Evolutionary conservation across 2,329 filamentous ascomycete species (phyloP).

Genomic region (Intubia oerlemansii): DNA sequence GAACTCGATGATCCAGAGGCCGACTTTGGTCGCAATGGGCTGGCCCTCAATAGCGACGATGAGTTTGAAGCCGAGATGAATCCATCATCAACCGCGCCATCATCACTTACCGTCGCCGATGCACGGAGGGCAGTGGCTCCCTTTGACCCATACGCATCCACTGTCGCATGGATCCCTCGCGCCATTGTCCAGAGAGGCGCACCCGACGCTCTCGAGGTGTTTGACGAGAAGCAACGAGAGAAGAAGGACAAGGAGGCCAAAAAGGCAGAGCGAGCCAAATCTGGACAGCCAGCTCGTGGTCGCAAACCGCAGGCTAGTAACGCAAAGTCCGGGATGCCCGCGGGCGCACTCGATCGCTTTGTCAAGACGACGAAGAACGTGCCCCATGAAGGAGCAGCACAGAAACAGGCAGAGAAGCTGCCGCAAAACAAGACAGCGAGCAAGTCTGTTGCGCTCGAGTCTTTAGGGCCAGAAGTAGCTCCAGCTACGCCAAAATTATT

Average conservation of each 20-base stretch:
- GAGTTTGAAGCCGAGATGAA: no score
- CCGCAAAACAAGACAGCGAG: no score
- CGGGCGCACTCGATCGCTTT: conserved; percentile 17
- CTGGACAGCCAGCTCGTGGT: not conserved
- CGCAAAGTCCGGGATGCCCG: conserved; percentile 6
- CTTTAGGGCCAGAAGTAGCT: no score
- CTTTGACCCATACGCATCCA: conserved; percentile 45
- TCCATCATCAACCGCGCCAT: no score
- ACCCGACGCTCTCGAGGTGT: conserved; percentile 42
- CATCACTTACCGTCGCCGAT: conserved; percentile 4
- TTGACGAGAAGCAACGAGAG: conserved; percentile 22
- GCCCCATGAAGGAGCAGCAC: no score
- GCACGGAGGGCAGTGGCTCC: conserved; percentile 7
- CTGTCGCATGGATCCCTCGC: conserved; percentile 49
- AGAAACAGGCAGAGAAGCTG: no score
- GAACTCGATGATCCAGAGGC: conserved; percentile 31
- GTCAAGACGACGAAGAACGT: conserved; percentile 10
- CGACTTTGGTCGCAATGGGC: conserved; percentile 25
- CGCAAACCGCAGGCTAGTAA: conserved; percentile 1
- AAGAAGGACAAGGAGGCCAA: conserved; percentile 6
- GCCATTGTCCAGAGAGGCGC: conserved; percentile 41
- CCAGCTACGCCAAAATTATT: no score
- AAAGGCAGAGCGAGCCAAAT: conserved; percentile 6
- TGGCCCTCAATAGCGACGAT: conserved; percentile 45
- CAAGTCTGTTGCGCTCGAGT: no score